These are phyloP conservation scores for Neurospora discreta DNA, from an alignment of 495 filamentous ascomycete species.

Conservation along the genomic window DNA sequence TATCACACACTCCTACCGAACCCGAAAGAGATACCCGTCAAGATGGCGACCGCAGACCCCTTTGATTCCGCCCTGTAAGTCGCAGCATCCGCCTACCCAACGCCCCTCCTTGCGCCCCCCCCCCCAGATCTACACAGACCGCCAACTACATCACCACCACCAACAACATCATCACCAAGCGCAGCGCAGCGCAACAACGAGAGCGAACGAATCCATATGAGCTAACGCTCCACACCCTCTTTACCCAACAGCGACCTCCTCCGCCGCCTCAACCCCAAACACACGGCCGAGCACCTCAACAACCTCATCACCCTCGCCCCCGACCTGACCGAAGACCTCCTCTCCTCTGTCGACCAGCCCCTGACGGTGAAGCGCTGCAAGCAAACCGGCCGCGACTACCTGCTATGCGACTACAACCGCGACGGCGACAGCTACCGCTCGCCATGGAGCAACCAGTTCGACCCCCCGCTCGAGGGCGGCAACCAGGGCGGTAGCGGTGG, in stretches of 20 bases:
- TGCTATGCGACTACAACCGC: slow-evolving; percentile 99
- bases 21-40: slow-evolving; percentile 2
- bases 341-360: slow-evolving; percentile 93
- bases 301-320: slow-evolving; percentile 77
- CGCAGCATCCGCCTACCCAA: not conserved
- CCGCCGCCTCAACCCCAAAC: slow-evolving; percentile 88
- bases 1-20: not conserved
- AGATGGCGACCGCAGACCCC: slow-evolving; percentile 42
- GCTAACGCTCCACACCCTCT: not conserved
- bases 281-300: slow-evolving; percentile 74
- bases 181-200: not conserved
- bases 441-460: slow-evolving; percentile 97
- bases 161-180: not conserved
- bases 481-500: slow-evolving; percentile 28
- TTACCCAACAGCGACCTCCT: slow-evolving; percentile 71
- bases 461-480: slow-evolving; percentile 57
- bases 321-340: slow-evolving; percentile 90
- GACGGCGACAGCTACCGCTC: slow-evolving; percentile 95
- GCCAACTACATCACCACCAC: not conserved
- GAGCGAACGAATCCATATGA: not conserved
- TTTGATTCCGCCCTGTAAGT: slow-evolving; percentile 77
- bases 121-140: not conserved
- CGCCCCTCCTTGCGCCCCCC: not conserved
- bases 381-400: slow-evolving; percentile 86
- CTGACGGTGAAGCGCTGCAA: slow-evolving; percentile 75